Conservation (phyloP, 805 yeast species). For the Jamesozyma hellenica region DNA sequence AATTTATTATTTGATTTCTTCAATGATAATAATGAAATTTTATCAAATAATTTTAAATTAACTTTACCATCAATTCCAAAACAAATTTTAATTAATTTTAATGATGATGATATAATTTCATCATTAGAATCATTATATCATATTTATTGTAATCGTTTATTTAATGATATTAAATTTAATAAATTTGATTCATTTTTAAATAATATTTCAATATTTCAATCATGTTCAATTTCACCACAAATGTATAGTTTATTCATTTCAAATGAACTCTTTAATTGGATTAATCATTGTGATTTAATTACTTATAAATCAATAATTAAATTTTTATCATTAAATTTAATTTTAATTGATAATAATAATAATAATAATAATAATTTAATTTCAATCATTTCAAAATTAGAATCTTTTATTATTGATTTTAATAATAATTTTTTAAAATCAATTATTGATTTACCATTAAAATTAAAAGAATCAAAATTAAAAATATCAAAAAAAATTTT, state of each 20-base stretch:
- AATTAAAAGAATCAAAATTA: constrained; percentile 39
- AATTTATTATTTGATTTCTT: constrained; percentile 2
- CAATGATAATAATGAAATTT: constrained; percentile 4
- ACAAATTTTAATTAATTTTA: constrained; percentile 28
- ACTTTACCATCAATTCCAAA: constrained; percentile 32
- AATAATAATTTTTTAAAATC: constrained; percentile 36
- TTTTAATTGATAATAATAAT: constrained; percentile 40
- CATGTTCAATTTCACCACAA: constrained; percentile 47
- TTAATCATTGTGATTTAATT: constrained; percentile 54
- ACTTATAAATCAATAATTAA: constrained; percentile 47
- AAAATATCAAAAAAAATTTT: constrained; percentile 45
- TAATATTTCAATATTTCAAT: constrained; percentile 41
- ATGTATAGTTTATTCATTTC: constrained; percentile 48
- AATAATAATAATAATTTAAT: constrained; percentile 30
- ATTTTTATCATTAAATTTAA: constrained; percentile 51
- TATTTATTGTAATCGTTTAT: constrained; percentile 52
- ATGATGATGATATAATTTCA: constrained; percentile 42
- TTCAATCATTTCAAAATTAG: constrained; percentile 32
- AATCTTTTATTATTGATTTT: constrained; percentile 41
- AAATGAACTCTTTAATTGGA: constrained; percentile 48
- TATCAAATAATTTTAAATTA: constrained; percentile 14
- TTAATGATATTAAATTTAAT: constrained; percentile 59
- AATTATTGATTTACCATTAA: constrained; percentile 39
- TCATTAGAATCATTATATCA: constrained; percentile 54
- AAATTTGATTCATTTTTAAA: constrained; percentile 51